phyloP scores from a whole-genome alignment of 345 rosid genomes.

The Eucalyptus pauciflora region DNA sequence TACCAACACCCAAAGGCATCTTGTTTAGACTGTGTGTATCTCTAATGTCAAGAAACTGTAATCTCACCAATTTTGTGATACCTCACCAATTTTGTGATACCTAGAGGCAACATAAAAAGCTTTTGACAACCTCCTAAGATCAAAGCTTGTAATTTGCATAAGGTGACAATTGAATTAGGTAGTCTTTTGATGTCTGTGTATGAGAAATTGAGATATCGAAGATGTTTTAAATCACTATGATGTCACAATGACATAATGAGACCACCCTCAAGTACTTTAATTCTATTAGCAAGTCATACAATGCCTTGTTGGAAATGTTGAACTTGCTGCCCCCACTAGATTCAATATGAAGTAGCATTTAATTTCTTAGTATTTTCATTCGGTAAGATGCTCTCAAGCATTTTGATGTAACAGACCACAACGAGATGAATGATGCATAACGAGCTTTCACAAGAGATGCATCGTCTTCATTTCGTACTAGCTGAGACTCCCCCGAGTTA shows the following conservation, averaged over 20 bases:
- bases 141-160: not conserved
- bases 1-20: not conserved
- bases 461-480: not conserved
- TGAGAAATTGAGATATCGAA: not conserved
- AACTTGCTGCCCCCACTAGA: fast-evolving
- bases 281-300: not conserved
- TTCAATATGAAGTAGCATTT: not conserved
- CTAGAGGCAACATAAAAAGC: not conserved
- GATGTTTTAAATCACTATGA: not conserved
- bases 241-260: not conserved
- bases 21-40: not conserved
- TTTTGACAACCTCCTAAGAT: not conserved
- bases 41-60: not conserved
- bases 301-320: not conserved
- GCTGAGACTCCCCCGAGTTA: not conserved
- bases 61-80: not conserved
- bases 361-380: not conserved
- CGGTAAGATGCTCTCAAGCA: not conserved
- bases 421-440: not conserved
- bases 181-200: not conserved
- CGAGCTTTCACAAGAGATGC: not conserved
- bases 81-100: not conserved
- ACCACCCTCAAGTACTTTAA: not conserved
- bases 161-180: not conserved
- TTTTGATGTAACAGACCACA: not conserved